Base-by-base conservation (phyloP, 1,139 yeast genomes). In the Geotrichum europaeum region DNA sequence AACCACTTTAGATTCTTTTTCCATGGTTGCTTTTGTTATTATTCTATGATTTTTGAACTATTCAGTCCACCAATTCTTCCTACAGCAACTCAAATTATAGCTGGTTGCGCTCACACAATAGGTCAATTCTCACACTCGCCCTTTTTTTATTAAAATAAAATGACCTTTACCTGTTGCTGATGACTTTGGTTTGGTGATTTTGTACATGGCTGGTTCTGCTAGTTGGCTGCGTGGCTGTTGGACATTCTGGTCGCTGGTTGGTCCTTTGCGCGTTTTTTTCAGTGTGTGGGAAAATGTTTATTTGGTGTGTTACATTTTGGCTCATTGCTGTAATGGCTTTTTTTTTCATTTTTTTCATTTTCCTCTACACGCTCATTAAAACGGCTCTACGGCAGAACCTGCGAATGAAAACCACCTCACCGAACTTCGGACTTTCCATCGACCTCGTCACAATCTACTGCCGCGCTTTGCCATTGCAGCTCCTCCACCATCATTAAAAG, bases 161-260 rank as follows among this genome's bases (percentile, higher is more conserved):
- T 4, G 18, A 24, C 40, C 32, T 25, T 47, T 7, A 10, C 36
- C n/a, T 18, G 9, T 28, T 15, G 22, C 25, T 30, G n/a, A 15
- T 28, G n/a, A 7, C 45, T 18, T 34, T 40, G n/a, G 6, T 4
- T 13, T n/a, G 20, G n/a, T n/a, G 20, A 36, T 12, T 13, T 18
- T 28, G 40, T 32, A 36, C 4, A 30, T 25, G 53, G 34, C 51
- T 28, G 49, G 28, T 22, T 12, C 32, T 51, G 7, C 34, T 24
- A 24, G 15, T 51, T 51, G 34, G 47, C 47, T n/a, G 40, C n/a
- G 24, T 34, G 28, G 43, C n/a, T 49, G 53, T 30, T 20, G 52
- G n/a, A 18, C 25, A 1, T 82, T 79, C 18, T 76, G 77, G 1
- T 65, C 80, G 30, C 69, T 78, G 47, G 47, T 40, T 40, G 47